Conservation (phyloP, 2,329 filamentous ascomycete genomes). For the Fusarium concolor region DNA sequence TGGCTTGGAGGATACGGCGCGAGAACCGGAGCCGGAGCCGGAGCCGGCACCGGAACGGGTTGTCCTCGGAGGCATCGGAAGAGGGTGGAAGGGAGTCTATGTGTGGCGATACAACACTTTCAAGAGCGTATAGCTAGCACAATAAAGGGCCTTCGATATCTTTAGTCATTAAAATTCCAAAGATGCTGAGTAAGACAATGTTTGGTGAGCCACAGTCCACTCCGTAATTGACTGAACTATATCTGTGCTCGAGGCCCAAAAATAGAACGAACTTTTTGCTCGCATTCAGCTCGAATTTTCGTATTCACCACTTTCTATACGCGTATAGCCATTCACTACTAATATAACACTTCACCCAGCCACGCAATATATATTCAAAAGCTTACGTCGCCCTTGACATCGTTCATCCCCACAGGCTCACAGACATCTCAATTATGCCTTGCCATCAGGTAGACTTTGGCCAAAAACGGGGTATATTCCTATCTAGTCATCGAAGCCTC, state of each 20-base stretch:
- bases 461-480: conserved; percentile 45
- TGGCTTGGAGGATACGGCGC: conserved; percentile 43
- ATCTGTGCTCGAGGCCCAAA: conserved; percentile 1
- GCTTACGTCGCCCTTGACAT: not conserved
- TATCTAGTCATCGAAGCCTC: conserved; percentile 66
- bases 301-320: conserved; percentile 9
- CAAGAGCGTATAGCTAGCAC: no score
- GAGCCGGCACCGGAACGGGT: conserved; percentile 20
- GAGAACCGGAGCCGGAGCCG: conserved; percentile 14
- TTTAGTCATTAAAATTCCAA: not conserved
- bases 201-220: not conserved
- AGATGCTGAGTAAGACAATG: not conserved
- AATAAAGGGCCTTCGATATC: not conserved
- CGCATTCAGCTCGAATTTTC: conserved; percentile 17
- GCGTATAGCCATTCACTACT: conserved; percentile 25
- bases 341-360: not conserved
- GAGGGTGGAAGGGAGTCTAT: not conserved
- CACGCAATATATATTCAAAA: not conserved
- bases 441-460: not conserved
- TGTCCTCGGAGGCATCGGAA: conserved; percentile 35
- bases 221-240: no score
- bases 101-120: no score
- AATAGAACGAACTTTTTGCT: conserved; percentile 8
- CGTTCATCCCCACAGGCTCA: not conserved
- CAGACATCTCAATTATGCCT: not conserved